phyloP scores from a whole-genome alignment of 306 rosid species.

The Coriaria nepalensis region DNA sequence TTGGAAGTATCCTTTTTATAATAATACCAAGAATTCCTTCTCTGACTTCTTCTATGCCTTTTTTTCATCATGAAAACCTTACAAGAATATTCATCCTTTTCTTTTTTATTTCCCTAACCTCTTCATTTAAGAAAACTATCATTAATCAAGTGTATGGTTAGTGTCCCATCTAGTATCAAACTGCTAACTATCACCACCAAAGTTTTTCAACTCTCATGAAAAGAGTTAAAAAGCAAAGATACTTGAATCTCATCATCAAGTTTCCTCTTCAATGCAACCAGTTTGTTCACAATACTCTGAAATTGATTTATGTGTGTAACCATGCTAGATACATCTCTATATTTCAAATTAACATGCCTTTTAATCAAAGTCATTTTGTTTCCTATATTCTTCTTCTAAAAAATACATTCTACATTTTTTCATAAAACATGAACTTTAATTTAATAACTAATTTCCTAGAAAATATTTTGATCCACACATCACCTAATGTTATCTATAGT shows the following conservation, averaged over 20 bases:
- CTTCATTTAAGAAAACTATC: not conserved
- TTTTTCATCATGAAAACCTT: too few relatives aligned
- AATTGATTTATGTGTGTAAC: not conserved
- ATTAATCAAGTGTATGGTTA: not conserved
- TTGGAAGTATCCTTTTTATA: too few relatives aligned
- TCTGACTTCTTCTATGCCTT: too few relatives aligned
- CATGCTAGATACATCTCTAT: not conserved
- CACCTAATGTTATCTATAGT: too few relatives aligned
- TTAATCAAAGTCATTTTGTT: too few relatives aligned
- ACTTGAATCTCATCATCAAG: not conserved
- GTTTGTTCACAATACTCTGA: not conserved
- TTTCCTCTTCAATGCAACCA: not conserved
- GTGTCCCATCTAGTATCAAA: not conserved
- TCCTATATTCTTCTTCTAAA: too few relatives aligned
- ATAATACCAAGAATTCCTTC: too few relatives aligned
- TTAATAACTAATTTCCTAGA: too few relatives aligned
- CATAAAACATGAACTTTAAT: too few relatives aligned
- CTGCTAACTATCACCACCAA: not conserved
- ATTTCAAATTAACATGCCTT: slow-evolving; percentile 4
- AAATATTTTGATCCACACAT: too few relatives aligned
- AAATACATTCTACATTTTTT: too few relatives aligned
- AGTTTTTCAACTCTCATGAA: not conserved
- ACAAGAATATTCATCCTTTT: too few relatives aligned
- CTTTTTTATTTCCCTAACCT: not conserved
- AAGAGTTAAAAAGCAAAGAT: not conserved